Evolutionary conservation across 768 basidiomycete genomes (phyloP).

Genomic region (Hemileccinum rubropunctum): DNA sequence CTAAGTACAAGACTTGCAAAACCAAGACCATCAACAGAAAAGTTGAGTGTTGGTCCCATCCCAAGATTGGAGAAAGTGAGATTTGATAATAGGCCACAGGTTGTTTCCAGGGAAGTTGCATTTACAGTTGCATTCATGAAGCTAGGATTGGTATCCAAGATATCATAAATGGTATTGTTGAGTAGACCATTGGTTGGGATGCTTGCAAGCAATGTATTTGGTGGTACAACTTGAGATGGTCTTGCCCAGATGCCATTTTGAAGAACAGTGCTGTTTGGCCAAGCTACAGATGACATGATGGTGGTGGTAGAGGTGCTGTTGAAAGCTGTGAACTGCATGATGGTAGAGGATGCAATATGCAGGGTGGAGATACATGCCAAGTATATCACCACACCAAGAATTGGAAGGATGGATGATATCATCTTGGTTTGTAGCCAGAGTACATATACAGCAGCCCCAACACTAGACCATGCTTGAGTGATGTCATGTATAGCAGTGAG

Average conservation of each 20-base stretch:
- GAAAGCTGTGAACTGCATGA: conserved; percentile 19
- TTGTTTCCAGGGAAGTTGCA: conserved; percentile 7
- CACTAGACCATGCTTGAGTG: conserved; percentile 19
- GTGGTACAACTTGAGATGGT: not conserved
- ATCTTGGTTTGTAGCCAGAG: conserved; percentile 16
- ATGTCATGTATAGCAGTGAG: conserved; percentile 19
- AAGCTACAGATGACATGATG: not conserved
- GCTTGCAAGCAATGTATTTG: not conserved
- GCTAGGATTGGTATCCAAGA: not conserved
- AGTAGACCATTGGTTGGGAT: conserved; percentile 5
- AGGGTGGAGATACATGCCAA: conserved; percentile 16
- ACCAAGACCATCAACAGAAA: not conserved
- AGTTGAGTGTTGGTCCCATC: not conserved
- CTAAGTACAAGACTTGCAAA: not conserved
- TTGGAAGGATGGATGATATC: conserved; percentile 8
- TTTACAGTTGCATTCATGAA: conserved; percentile 9
- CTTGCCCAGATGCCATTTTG: not conserved
- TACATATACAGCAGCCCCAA: conserved; percentile 14
- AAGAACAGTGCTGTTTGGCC: conserved; percentile 6
- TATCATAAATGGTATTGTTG: conserved; percentile 14
- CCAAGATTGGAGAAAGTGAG: not conserved
- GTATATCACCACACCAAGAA: conserved; percentile 16
- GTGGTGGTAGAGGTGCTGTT: not conserved
- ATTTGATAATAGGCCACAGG: conserved; percentile 11
- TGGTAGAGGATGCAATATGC: conserved; percentile 19